Base-by-base conservation (phyloP, 495 filamentous ascomycete genomes). In the Annulohypoxylon bovei region DNA sequence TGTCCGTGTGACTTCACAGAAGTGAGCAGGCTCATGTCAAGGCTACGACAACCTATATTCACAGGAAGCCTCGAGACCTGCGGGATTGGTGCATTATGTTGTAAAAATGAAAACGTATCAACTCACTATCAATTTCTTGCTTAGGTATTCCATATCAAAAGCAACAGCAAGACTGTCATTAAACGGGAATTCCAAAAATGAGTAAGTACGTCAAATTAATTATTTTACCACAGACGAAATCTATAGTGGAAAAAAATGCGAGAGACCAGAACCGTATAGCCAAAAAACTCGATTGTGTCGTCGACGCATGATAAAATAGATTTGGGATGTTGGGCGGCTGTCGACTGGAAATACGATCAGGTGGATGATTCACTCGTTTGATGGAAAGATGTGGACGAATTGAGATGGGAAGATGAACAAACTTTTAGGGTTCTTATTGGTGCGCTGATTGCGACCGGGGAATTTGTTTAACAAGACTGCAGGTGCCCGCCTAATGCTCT, bases 51-150 rank as follows among this genome's bases (percentile, higher is more conserved):
- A 47, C n/a, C 22, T 56, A 20, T 6, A 4, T 11, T 4, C 35
- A 28, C 39, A 7, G 25, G 28, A 42, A 28, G n/a, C 6, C 5
- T 8, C 25, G 33, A 25, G 35, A 11, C 3, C 27, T 14, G n/a
- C 47, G 6, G 42, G 47, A 28, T 30, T 9, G 6, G 3, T 50
- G 30, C 28, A n/a, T 14, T 32, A 3, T 16, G 47, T 61, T 20
- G 33, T 14, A 18, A 0, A 30, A 49, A 42, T 23, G 20, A 27
- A 14, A 39, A n/a, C 14, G 33, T 3, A 22, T 42, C 28, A 2
- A 67, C 74, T 70, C 56, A 76, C 74, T 6, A 72, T 30, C 22
- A 76, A 53, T 52, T 61, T 72, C 35, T 42, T 40, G 1, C 40
- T 33, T 14, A 57, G 67, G 32, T 70, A 46, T 27, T 44, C 65